Evolutionary conservation across 306 rosid genomes (phyloP).

Genomic region (Lathyrus oleraceus): DNA sequence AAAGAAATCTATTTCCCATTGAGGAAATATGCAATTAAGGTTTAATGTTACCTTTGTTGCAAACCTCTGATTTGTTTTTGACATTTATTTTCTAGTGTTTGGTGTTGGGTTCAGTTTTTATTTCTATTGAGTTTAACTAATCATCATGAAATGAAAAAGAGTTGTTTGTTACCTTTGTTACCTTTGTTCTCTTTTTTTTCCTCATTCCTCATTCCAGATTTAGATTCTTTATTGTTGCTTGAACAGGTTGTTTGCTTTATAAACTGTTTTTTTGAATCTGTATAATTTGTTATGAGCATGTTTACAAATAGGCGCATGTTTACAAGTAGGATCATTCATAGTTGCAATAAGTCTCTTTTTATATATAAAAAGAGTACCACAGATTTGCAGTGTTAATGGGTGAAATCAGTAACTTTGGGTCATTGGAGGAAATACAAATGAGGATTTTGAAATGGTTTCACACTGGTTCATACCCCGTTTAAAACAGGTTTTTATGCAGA

Average conservation of each 20-base stretch:
- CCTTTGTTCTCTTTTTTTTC: background rate
- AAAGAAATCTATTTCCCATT: conserved; percentile 58
- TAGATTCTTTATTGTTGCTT: background rate
- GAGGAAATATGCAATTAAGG: conserved; percentile 70
- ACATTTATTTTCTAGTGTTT: background rate
- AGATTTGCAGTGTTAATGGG: too few species aligned
- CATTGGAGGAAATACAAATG: too few species aligned
- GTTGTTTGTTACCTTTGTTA: too few species aligned
- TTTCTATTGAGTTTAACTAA: background rate
- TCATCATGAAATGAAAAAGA: background rate
- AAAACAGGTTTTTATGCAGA: too few species aligned
- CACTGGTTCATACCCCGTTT: too few species aligned
- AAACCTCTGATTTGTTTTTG: conserved; percentile 3
- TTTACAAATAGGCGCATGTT: background rate
- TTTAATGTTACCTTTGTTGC: conserved; percentile 27
- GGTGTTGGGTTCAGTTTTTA: background rate
- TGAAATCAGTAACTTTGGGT: too few species aligned
- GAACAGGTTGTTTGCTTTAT: background rate
- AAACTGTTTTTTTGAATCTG: background rate
- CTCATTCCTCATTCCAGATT: background rate
- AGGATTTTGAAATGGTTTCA: too few species aligned
- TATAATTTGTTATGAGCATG: background rate
- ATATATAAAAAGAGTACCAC: too few species aligned
- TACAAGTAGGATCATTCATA: background rate
- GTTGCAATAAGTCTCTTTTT: too few species aligned